Percentiles rank a stretch among this genome's conserved stretches.
Evolutionary conservation across 176 grass and related monocot species (phyloP).

Genomic region (Bolboschoenus planiculmis): DNA sequence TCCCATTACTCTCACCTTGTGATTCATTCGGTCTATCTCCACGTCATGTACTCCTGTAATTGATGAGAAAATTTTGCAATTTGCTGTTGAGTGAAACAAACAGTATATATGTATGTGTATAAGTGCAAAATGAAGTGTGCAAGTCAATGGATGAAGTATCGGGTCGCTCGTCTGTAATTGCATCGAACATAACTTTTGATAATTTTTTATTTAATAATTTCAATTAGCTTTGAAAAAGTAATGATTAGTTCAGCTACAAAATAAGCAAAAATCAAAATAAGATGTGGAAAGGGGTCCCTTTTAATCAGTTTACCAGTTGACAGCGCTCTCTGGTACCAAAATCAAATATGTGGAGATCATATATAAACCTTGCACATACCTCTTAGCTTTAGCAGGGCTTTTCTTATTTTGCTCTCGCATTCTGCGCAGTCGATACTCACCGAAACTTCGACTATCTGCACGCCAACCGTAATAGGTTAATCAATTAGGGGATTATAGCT

Average conservation of each 20-base stretch:
- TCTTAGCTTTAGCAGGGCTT: slow-evolving; percentile 41
- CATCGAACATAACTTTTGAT: neutral
- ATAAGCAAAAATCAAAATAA: neutral
- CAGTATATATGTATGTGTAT: neutral
- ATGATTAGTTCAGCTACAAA: neutral
- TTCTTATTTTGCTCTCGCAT: slow-evolving; percentile 68
- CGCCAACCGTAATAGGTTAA: neutral
- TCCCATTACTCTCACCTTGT: slow-evolving; percentile 65
- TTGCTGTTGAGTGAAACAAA: neutral
- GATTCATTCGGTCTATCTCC: slow-evolving; percentile 44
- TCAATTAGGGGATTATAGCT: neutral
- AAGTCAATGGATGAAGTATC: neutral
- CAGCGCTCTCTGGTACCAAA: neutral
- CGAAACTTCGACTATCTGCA: slow-evolving; percentile 70
- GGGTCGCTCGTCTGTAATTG: neutral
- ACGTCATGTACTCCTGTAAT: slow-evolving; percentile 54
- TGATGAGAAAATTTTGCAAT: neutral
- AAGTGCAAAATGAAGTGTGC: neutral
- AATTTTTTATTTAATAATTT: neutral
- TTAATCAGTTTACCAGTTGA: neutral
- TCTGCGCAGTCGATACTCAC: slow-evolving; percentile 73
- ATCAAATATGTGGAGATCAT: neutral
- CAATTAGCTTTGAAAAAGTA: neutral
- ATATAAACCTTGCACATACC: slow-evolving; percentile 23
- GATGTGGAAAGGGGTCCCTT: neutral